Base-by-base conservation (phyloP, 2,329 filamentous ascomycete genomes). In the Fusarium circinatum region DNA sequence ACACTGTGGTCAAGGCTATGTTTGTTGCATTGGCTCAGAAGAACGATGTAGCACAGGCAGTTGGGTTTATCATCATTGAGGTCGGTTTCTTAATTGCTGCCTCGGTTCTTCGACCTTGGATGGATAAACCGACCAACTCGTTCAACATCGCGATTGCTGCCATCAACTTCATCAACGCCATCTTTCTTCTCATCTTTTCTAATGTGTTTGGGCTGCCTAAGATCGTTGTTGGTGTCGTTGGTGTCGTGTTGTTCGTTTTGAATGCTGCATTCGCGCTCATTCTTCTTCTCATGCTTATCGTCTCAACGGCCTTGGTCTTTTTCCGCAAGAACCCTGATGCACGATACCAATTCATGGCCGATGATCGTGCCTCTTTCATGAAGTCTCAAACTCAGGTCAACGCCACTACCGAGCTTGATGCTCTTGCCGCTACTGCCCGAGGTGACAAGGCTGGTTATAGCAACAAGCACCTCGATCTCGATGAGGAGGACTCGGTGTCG, bases 41-140 rank as follows among this genome's bases (percentile, higher is more conserved):
- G 48, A 89, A 86, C 39, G 90, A 91, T 38, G 89, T 90, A 9
- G 91, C 92, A 26, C 95, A 98, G 83, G 94, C 94, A 15, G 87
- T 98, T 65, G 93, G 92, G 22, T 88, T 98, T 65, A 86, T 98
- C 45, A 86, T 98, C 68, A 90, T 98, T 64, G 96, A 98, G 83
- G 92, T 92, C 5, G 89, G 84, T 59, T 92, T 93, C 76, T 87
- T 98, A 64, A 92, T 98, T 77, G 90, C 85, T 28, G 91, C 94
- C 63, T 93, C 91, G 68, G 92, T 97, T 61, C 85, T 98, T 75
- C 92, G 94, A 68, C 96, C 96, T 24, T 98, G 94, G 93, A 98
- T 98, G 96, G 96, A 98, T 87, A 98, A 98, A 90, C 96, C 95
- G 85, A 98, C 94, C 70, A 98, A 98, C 83, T 92, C 92, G 54